Evolutionary conservation across 768 basidiomycete genomes (phyloP).

Genomic region (Trametes coccinea): DNA sequence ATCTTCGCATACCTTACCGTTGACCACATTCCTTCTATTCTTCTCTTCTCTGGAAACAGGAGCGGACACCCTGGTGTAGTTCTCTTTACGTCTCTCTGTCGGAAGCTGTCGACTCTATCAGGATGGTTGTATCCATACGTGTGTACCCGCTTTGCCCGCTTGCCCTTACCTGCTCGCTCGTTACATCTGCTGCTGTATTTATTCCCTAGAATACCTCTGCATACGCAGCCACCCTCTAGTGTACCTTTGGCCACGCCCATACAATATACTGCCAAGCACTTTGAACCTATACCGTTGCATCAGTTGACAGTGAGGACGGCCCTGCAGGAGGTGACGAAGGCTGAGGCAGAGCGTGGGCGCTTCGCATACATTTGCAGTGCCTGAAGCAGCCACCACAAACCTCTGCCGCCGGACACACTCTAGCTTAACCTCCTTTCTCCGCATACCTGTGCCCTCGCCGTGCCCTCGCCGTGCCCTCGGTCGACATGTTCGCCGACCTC

Average conservation of each 20-base stretch:
- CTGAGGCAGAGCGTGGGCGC: no score
- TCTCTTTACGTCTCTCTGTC: background rate
- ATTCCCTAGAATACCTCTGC: background rate
- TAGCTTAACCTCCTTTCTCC: background rate
- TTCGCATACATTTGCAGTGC: no score
- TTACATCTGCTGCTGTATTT: conserved; percentile 6
- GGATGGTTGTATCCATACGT: conserved; percentile 3
- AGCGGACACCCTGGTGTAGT: background rate
- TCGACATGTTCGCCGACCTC: conserved; percentile 29
- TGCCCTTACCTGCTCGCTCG: background rate
- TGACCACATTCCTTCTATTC: background rate
- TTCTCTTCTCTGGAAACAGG: background rate
- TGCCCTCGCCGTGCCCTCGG: background rate
- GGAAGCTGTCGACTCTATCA: background rate
- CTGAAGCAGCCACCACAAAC: no score
- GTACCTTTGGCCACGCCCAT: no score
- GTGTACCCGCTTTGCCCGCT: background rate
- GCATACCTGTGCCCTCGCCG: no score
- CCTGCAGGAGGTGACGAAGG: no score
- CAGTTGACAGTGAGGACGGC: no score
- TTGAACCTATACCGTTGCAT: no score
- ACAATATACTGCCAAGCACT: no score
- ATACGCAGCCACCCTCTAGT: no score
- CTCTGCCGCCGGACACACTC: no score
- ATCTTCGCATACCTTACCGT: background rate